Evolutionary conservation across 2,329 filamentous ascomycete genomes (phyloP), one percentile per base, ranked within the genome.

Genomic region (Paecilomyces variotii): DNA sequence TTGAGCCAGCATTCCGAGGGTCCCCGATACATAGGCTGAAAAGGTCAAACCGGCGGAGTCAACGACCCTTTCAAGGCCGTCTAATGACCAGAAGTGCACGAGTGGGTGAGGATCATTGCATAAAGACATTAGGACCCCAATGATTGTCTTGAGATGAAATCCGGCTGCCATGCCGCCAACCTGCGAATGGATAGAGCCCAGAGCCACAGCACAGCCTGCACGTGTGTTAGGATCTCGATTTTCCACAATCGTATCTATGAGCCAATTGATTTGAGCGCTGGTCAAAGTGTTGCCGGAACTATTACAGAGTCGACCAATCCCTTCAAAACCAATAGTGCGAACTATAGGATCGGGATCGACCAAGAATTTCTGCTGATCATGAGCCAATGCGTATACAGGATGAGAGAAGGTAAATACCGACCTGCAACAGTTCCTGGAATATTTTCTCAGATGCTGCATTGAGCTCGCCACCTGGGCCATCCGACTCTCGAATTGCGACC

Each of bases 81-180:
- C 91, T 52, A 99, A 79, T 2, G 95, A 93, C 91, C 92, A 97
- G 70, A 93, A 96, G 73, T 99, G 94, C 7, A 99, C 94, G 0
- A 90, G 87, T 0, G 94, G 92, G 71, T 99, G 94, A 24, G 93
- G 90, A 69, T 99, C 94, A 65, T 92, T 96, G 72, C 91, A 93
- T 9, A 99, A 82, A 6, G 94, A 97, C 89, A 97, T 96, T n/a
- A 99, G 79, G 45, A 99, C 95, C 19, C 93, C 89, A n/a, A 97
- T 83, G 55, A 99, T 97, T 1, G 91, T 97, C 78, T 97, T 97
- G 55, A 99, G 81, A 71, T 99, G 94, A 67, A 94, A 91, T 2
- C 92, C 91, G 57, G 94, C 94, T 56, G 94, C 94, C 92, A 99
- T 97, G 58, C 94, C 93, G 59, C 94, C 95, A 34, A 99, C 89